Percentiles rank a stretch among this genome's conserved stretches.
phyloP scores from a whole-genome alignment of 371 early-diverging fungal genomes.

The Apophysomyces ossiformis region DNA sequence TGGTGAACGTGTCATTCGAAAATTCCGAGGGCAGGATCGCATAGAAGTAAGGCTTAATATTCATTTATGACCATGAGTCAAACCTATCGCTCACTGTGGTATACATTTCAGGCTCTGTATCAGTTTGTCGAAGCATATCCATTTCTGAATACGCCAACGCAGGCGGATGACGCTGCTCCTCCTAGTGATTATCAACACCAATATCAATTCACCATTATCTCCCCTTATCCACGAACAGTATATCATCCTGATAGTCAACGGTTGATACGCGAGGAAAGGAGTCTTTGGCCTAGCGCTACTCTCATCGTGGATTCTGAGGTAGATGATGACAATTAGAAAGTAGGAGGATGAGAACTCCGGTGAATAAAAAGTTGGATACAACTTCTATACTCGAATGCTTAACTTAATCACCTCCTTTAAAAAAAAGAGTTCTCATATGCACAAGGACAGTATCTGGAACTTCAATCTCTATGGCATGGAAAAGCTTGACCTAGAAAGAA shows the following conservation, averaged over 20 bases:
- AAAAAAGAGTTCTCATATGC: too few relatives aligned
- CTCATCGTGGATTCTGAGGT: conserved; percentile 72
- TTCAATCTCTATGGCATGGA: too few relatives aligned
- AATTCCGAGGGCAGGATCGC: conserved; percentile 70
- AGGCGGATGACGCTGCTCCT: conserved; percentile 32
- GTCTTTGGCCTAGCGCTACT: conserved; percentile 78
- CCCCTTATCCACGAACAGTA: conserved; percentile 74
- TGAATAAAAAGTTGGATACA: too few relatives aligned
- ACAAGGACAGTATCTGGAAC: too few relatives aligned
- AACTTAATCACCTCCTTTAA: too few relatives aligned
- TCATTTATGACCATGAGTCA: not conserved
- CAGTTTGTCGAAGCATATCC: conserved; percentile 80
- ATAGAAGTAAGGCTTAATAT: conserved; percentile 53
- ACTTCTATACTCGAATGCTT: too few relatives aligned
- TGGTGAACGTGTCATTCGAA: conserved; percentile 74
- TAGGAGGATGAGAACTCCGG: not conserved
- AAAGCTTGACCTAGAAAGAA: too few relatives aligned
- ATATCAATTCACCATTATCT: conserved; percentile 72
- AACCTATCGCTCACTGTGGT: not conserved
- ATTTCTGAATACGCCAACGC: conserved; percentile 61
- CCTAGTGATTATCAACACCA: conserved; percentile 66
- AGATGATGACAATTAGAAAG: conserved; percentile 41
- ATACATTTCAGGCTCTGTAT: conserved; percentile 50
- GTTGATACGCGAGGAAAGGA: conserved; percentile 52
- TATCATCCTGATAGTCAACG: conserved; percentile 43